These are phyloP conservation scores for Nemophila menziesii DNA, from an alignment of 257 asterid species.

Conservation along the genomic window DNA sequence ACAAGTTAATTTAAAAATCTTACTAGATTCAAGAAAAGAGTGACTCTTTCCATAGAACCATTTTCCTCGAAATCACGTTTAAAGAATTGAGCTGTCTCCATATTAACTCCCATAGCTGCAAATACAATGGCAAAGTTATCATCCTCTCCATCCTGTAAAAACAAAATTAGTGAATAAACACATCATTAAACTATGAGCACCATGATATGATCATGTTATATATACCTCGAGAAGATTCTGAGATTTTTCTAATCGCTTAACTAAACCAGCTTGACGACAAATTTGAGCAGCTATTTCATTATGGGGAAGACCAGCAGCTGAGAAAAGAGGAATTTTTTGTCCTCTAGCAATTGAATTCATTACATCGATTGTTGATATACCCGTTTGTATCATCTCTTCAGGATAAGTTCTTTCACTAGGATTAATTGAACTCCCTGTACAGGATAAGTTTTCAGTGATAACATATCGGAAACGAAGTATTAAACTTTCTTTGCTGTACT, in stretches of 20 bases:
- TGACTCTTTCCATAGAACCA: conserved; percentile 99
- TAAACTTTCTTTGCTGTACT: neutral
- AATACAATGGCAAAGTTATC: conserved; percentile 97
- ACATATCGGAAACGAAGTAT: neutral
- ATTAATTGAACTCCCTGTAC: conserved; percentile 90
- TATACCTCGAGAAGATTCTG: conserved; percentile 78
- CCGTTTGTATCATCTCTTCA: conserved; percentile 97
- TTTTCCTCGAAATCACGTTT: conserved; percentile 99
- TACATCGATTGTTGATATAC: conserved; percentile 95
- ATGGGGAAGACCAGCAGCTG: conserved; percentile 99
- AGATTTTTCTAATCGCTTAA: conserved; percentile 79
- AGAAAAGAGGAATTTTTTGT: conserved; percentile 92
- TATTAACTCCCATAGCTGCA: conserved; percentile 99
- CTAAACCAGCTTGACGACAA: conserved; percentile 99
- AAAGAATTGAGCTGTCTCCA: conserved; percentile 98
- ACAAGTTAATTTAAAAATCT: conserved; percentile 5
- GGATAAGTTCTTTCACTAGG: conserved; percentile 99
- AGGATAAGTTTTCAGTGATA: conserved; percentile 1
- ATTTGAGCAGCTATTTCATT: conserved; percentile 98
- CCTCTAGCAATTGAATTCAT: conserved; percentile 99
- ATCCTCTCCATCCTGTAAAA: conserved; percentile 57
- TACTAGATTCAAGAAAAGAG: conserved; percentile 91
- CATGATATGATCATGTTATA: no score
- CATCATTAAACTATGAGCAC: neutral
- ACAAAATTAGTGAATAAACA: conserved; percentile 10